Conservation (phyloP, 768 basidiomycete species). For the Imleria badia region DNA sequence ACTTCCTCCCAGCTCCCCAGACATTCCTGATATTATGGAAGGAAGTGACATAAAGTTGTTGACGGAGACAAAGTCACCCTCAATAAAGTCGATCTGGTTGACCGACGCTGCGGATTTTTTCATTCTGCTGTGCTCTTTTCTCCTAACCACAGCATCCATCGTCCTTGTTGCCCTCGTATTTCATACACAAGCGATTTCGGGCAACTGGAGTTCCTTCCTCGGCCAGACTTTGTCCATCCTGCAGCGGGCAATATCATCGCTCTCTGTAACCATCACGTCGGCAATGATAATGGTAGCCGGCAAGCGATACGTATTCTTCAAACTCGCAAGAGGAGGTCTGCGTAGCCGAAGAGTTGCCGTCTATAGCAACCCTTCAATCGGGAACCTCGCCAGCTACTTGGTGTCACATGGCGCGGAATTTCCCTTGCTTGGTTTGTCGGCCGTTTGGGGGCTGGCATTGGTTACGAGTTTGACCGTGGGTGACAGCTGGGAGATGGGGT, state of each 20-base stretch:
- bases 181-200: neutral
- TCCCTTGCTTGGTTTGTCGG: constrained; percentile 8
- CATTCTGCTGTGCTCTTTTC: constrained; percentile 5
- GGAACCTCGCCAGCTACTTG: constrained; percentile 7
- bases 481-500: constrained; percentile 1
- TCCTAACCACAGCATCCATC: constrained; percentile 1
- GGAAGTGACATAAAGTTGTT: neutral
- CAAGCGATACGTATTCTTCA: constrained; percentile 18
- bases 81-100: neutral
- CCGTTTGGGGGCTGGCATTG: constrained; percentile 14
- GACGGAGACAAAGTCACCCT: neutral
- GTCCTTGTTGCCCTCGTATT: constrained; percentile 7
- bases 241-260: constrained; percentile 9
- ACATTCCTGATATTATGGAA: neutral
- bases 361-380: constrained; percentile 12
- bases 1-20: neutral
- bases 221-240: neutral
- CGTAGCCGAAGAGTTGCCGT: constrained; percentile 11
- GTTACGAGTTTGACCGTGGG: constrained; percentile 12
- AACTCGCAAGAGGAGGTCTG: constrained; percentile 9
- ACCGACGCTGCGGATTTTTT: constrained; percentile 9
- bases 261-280: constrained; percentile 12
- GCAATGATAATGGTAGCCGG: constrained; percentile 15
- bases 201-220: neutral
- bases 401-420: constrained; percentile 4